phyloP scores from a whole-genome alignment of 306 rosid species.

The barrel medic (Medicago truncatula) region DNA sequence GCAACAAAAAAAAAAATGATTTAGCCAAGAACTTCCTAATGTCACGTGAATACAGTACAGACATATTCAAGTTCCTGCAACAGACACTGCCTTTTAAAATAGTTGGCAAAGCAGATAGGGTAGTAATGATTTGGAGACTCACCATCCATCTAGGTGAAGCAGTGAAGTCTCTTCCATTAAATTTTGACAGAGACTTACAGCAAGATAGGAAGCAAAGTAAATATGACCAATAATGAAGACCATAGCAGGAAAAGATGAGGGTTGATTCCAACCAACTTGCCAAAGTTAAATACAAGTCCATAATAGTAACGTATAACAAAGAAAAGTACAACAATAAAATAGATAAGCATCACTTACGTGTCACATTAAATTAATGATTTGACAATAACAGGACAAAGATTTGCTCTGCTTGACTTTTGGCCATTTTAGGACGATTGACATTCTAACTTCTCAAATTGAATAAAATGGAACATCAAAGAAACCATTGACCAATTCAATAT shows the following conservation, averaged over 20 bases:
- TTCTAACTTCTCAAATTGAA: constrained; percentile 22
- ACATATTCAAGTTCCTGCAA: constrained; percentile 31
- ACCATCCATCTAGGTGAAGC: constrained; percentile 19
- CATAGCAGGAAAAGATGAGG: constrained; percentile 16
- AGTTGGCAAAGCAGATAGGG: constrained; percentile 22
- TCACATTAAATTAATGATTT: constrained; percentile 19
- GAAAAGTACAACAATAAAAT: background rate
- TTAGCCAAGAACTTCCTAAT: background rate
- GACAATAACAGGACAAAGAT: constrained; percentile 21
- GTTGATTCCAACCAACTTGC: constrained; percentile 18
- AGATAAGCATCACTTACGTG: constrained; percentile 25
- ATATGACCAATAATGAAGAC: constrained; percentile 28
- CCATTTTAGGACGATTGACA: constrained; percentile 5
- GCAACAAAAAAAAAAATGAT: background rate
- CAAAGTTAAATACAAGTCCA: constrained; percentile 14
- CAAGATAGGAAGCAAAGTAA: constrained; percentile 21
- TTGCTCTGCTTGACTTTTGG: background rate
- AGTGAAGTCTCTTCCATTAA: constrained; percentile 24
- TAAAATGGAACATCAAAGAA: background rate
- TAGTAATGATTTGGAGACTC: constrained; percentile 14
- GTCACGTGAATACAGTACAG: constrained; percentile 10
- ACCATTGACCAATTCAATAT: background rate
- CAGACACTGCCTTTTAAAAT: constrained; percentile 31
- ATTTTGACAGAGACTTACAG: constrained; percentile 37
- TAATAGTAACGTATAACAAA: background rate